These are phyloP conservation scores for Sarcodon sp. DNA, from an alignment of 768 basidiomycete genomes.

Conservation along the genomic window DNA sequence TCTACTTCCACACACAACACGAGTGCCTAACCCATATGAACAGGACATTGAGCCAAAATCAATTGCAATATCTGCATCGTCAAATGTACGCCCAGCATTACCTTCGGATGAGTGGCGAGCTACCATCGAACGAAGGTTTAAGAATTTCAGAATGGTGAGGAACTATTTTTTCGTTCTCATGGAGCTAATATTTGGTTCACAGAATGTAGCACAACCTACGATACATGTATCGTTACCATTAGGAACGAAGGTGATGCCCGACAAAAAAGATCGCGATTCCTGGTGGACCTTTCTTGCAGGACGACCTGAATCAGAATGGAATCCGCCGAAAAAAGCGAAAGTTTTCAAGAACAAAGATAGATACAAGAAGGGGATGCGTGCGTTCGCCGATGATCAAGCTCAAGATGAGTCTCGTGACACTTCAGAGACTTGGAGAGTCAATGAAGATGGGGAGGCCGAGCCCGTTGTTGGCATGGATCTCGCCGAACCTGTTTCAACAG, in stretches of 20 bases:
- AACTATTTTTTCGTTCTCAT: neutral
- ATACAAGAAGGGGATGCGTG: slow-evolving; percentile 19
- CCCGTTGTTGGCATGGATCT: slow-evolving; percentile 20
- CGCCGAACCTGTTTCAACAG: slow-evolving; percentile 26
- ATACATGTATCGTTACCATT: slow-evolving; percentile 27
- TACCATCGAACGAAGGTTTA: slow-evolving; percentile 43
- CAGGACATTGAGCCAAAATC: slow-evolving; percentile 13
- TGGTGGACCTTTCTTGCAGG: slow-evolving; percentile 79
- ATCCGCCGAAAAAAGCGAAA: slow-evolving; percentile 29
- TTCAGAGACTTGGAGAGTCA: slow-evolving; percentile 14
- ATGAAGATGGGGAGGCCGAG: slow-evolving; percentile 32
- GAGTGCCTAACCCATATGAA: slow-evolving; percentile 61
- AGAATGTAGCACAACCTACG: slow-evolving; percentile 56
- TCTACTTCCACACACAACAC: slow-evolving; percentile 46
- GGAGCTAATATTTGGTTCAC: slow-evolving; percentile 3
- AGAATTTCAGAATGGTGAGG: slow-evolving; percentile 52
- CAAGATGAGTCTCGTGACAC: slow-evolving; percentile 4
- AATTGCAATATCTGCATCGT: slow-evolving; percentile 8
- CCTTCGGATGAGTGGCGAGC: slow-evolving; percentile 61
- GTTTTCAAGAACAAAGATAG: slow-evolving; percentile 10
- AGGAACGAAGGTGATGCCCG: slow-evolving; percentile 38
- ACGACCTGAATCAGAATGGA: slow-evolving; percentile 57
- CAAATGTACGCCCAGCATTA: slow-evolving; percentile 18
- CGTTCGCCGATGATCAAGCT: slow-evolving; percentile 19
- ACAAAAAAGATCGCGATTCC: slow-evolving; percentile 55